phyloP scores from a whole-genome alignment of 2,329 filamentous ascomycete species.

The Penicillium palitans region DNA sequence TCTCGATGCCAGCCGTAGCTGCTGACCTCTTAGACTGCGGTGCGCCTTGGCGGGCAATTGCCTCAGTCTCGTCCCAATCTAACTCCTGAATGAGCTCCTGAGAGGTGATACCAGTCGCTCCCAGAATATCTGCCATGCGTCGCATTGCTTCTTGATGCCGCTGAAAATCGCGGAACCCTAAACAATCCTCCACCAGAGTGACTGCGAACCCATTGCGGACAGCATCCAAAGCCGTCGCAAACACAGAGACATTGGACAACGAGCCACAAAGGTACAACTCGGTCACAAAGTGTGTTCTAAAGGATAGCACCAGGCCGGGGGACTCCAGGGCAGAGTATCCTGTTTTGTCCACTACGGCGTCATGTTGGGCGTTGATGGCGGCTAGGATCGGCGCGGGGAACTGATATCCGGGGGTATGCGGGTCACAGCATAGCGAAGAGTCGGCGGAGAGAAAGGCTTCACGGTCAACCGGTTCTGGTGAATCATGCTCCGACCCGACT shows the following conservation, averaged over 20 bases:
- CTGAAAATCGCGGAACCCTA: slow-evolving; percentile 71
- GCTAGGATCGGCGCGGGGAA: slow-evolving; percentile 52
- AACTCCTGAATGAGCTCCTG: slow-evolving; percentile 58
- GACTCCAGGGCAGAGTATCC: slow-evolving; percentile 86
- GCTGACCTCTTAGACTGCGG: slow-evolving; percentile 18
- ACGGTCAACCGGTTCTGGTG: slow-evolving; percentile 34
- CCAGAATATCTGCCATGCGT: slow-evolving; percentile 71
- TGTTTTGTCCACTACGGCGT: slow-evolving; percentile 65
- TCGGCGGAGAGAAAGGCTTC: slow-evolving; percentile 46
- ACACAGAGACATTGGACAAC: slow-evolving; percentile 82
- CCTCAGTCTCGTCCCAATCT: slow-evolving; percentile 44
- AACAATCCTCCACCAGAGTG: slow-evolving; percentile 82
- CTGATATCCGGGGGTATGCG: slow-evolving; percentile 47
- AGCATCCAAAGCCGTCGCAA: slow-evolving; percentile 88
- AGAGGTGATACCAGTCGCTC: slow-evolving; percentile 65
- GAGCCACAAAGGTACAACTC: slow-evolving; percentile 87
- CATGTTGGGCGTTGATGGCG: slow-evolving; percentile 52
- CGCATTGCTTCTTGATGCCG: slow-evolving; percentile 71
- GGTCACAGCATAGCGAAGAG: slow-evolving; percentile 41
- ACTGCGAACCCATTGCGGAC: slow-evolving; percentile 85
- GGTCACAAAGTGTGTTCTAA: slow-evolving; percentile 84
- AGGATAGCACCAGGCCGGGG: slow-evolving; percentile 69
- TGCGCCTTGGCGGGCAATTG: slow-evolving; percentile 31
- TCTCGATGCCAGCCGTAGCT: slow-evolving; percentile 36
- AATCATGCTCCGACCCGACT: slow-evolving; percentile 21